These are phyloP conservation scores for Scutellaria galericulata DNA, from an alignment of 257 asterid species.

Conservation along the genomic window DNA sequence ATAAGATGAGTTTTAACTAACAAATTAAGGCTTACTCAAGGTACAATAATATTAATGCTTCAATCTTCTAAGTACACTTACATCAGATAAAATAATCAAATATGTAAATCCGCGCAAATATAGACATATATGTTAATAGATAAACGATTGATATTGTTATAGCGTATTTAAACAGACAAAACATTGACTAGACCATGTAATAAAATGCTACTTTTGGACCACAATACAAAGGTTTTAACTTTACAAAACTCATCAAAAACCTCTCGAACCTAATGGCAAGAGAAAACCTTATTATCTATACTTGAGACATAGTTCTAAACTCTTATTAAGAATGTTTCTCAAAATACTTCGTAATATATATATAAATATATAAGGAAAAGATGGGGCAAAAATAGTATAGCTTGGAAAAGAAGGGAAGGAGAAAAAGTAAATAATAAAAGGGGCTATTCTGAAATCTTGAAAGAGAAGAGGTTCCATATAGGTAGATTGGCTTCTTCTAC, in stretches of 20 bases:
- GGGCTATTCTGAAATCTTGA: conserved; percentile 34
- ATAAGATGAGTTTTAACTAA: too few species aligned
- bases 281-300: not conserved
- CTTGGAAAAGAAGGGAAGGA: conserved; percentile 43
- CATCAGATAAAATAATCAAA: too few species aligned
- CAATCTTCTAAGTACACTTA: too few species aligned
- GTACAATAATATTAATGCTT: too few species aligned
- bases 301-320: conserved; percentile 49
- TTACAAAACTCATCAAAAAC: conserved; percentile 31
- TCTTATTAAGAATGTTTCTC: conserved; percentile 35
- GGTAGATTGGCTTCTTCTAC: conserved; percentile 58
- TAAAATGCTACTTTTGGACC: conserved; percentile 23
- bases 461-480: conserved; percentile 39
- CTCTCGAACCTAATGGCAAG: conserved; percentile 19
- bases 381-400: not conserved
- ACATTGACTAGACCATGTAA: not conserved
- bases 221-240: conserved; percentile 17
- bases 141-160: too few species aligned
- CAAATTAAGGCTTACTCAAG: too few species aligned
- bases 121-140: too few species aligned
- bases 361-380: not conserved
- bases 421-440: not conserved
- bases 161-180: too few species aligned
- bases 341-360: not conserved
- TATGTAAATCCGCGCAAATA: too few species aligned